A percentile compares a stretch with the other conserved stretches of the same genome.
phyloP scores from a whole-genome alignment of 1,139 yeast species.

The Kurtzmaniella quercitrusa region DNA sequence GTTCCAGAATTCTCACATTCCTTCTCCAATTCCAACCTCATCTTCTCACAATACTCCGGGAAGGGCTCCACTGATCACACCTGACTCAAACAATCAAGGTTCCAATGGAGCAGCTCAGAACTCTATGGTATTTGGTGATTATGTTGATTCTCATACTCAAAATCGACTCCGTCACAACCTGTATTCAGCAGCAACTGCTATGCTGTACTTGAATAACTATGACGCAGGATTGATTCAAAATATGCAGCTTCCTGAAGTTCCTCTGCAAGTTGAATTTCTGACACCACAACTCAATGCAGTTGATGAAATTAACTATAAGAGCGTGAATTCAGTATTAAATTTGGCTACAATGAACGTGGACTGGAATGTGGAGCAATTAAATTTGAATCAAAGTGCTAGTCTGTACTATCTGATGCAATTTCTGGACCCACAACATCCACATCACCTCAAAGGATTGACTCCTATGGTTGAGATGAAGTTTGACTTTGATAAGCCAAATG shows the following conservation, averaged over 20 bases:
- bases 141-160: neutral
- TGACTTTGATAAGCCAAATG: slow-evolving; percentile 23
- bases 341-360: slow-evolving; percentile 26
- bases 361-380: slow-evolving; percentile 20
- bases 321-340: slow-evolving; percentile 22
- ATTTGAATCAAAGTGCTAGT: neutral
- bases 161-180: slow-evolving; percentile 57
- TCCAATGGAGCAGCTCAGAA: neutral
- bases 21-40: slow-evolving; percentile 23
- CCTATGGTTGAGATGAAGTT: slow-evolving; percentile 19
- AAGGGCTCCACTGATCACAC: slow-evolving; percentile 1
- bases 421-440: slow-evolving; percentile 33
- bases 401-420: slow-evolving; percentile 19
- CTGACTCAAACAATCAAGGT: neutral
- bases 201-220: slow-evolving; percentile 58
- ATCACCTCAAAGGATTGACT: slow-evolving; percentile 33
- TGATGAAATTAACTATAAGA: slow-evolving; percentile 17
- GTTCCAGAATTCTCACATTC: slow-evolving; percentile 12
- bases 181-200: slow-evolving; percentile 74
- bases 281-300: slow-evolving; percentile 63
- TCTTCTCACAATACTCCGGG: slow-evolving; percentile 21
- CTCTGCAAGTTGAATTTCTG: slow-evolving; percentile 71
- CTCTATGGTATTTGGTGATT: neutral
- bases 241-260: slow-evolving; percentile 33
- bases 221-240: slow-evolving; percentile 34